Base-by-base conservation (phyloP, 2,329 filamentous ascomycete species). In the Venturiaceae sp. region DNA sequence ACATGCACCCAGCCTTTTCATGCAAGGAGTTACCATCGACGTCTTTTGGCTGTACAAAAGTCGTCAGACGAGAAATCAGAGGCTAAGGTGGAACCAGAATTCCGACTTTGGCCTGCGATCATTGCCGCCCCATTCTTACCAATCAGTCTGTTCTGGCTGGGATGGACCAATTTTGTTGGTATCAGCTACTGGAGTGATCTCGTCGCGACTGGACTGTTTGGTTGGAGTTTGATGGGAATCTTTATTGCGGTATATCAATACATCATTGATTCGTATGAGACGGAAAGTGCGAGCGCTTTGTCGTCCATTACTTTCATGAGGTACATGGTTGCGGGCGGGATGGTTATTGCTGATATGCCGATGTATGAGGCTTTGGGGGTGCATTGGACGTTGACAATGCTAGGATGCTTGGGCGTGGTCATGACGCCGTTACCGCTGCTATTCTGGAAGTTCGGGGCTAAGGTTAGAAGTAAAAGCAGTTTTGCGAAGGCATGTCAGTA, bases 121-220 rank as follows among this genome's bases (percentile, higher is more conserved):
- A 64, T 76, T 11, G 76, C 74, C 1, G 72, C 73, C 4, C 65
- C 68, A 0, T 63, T 72, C 3, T 69, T 80, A 3, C 76, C 78
- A 0, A 65, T 79, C 11, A 73, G 71, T 0, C 70, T 80, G 1
- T 80, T 80, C 63, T 80, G 77, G 77, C 70, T 80, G 21, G 78
- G 75, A 5, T 80, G 78, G 78, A 74, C 75, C 1, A 71, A 72
- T 3, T 71, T 74, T 33, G 61, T 69, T 0, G 63, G 57, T 19
- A 72, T 78, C 28, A 75, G 74, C 23, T 73, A 75, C 62, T 79
- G 77, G 70, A 76, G 74, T 0, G 70, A 72, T 5, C 72, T 79
- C 3, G 65, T 77, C 0, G 77, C 75, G 0, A 68, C 72, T 0
- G 66, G 67, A 0, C 59, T 77, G 0, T 77, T 80, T 28, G 77